These are phyloP conservation scores for Ogataea pilisensis DNA, from an alignment of 805 yeast species.

Conservation along the genomic window DNA sequence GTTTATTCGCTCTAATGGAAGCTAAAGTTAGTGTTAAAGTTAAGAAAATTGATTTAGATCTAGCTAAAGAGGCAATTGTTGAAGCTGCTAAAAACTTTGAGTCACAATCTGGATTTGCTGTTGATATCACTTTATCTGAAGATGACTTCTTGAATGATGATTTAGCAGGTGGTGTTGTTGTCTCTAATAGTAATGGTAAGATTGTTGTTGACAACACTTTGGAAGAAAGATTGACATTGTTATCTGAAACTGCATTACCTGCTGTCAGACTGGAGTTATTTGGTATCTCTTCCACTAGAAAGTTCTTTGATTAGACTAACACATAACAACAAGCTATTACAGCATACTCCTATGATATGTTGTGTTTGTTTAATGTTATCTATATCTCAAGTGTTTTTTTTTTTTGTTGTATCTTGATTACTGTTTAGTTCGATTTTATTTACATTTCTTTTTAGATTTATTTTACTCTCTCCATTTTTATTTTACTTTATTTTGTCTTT, in stretches of 20 bases:
- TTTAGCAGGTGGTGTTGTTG: slow-evolving; percentile 80
- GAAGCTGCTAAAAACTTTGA: slow-evolving; percentile 63
- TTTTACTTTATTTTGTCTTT: neutral
- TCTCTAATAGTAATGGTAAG: slow-evolving; percentile 68
- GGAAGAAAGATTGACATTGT: slow-evolving; percentile 85
- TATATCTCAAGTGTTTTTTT: neutral
- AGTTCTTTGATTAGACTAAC: slow-evolving; percentile 80
- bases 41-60: slow-evolving; percentile 57
- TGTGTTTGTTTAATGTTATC: slow-evolving; percentile 3
- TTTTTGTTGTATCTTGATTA: neutral
- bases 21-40: slow-evolving; percentile 58
- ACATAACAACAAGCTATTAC: too few relatives aligned
- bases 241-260: slow-evolving; percentile 84
- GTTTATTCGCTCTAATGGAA: slow-evolving; percentile 70
- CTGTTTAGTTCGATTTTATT: neutral
- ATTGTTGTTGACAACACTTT: slow-evolving; percentile 89
- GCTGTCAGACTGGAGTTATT: slow-evolving; percentile 87
- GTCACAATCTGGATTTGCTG: slow-evolving; percentile 53
- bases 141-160: slow-evolving; percentile 54
- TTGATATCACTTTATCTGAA: slow-evolving; percentile 55
- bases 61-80: slow-evolving; percentile 57
- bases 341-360: too few relatives aligned
- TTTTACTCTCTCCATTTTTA: neutral
- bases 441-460: neutral
- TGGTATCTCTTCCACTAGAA: slow-evolving; percentile 80